Evolutionary conservation across 768 basidiomycete genomes (phyloP).

Genomic region (Suillus decipiens): DNA sequence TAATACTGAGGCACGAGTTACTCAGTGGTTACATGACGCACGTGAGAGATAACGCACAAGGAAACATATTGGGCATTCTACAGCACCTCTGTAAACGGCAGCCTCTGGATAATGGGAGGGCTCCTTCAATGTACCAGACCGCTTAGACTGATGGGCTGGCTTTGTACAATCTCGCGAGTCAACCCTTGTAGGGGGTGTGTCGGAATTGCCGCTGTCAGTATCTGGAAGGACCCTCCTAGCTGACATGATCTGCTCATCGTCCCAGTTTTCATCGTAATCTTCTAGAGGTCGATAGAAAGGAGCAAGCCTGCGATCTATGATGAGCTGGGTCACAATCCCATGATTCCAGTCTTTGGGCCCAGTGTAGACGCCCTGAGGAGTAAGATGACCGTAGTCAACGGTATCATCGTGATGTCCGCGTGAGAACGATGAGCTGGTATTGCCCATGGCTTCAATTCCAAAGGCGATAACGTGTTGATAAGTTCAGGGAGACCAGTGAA

Average conservation of each 20-base stretch:
- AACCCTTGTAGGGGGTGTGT: constrained; percentile 36
- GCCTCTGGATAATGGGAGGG: constrained; percentile 68
- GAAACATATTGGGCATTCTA: constrained; percentile 98
- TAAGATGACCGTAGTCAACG: constrained; percentile 80
- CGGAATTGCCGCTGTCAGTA: constrained; percentile 45
- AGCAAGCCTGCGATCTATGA: constrained; percentile 84
- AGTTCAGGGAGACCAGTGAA: constrained; percentile 2
- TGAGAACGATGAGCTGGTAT: constrained; percentile 74
- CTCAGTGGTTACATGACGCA: constrained; percentile 22
- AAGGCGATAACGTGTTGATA: constrained; percentile 1
- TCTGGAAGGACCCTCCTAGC: constrained; percentile 72
- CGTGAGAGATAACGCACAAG: constrained; percentile 59
- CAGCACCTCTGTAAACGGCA: constrained; percentile 77
- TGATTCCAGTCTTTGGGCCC: constrained; percentile 90
- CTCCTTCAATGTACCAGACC: constrained; percentile 62
- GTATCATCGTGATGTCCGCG: constrained; percentile 77
- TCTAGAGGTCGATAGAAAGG: constrained; percentile 97
- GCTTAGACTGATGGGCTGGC: constrained; percentile 46
- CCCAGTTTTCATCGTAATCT: constrained; percentile 89
- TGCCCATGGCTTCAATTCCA: constrained; percentile 60
- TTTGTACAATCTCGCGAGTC: constrained; percentile 27
- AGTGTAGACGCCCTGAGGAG: constrained; percentile 86
- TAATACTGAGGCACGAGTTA: constrained; percentile 72
- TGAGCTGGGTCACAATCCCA: constrained; percentile 80
- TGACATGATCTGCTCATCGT: constrained; percentile 82